phyloP scores from a whole-genome alignment of 768 basidiomycete species.

The Gloeophyllum trabeum region DNA sequence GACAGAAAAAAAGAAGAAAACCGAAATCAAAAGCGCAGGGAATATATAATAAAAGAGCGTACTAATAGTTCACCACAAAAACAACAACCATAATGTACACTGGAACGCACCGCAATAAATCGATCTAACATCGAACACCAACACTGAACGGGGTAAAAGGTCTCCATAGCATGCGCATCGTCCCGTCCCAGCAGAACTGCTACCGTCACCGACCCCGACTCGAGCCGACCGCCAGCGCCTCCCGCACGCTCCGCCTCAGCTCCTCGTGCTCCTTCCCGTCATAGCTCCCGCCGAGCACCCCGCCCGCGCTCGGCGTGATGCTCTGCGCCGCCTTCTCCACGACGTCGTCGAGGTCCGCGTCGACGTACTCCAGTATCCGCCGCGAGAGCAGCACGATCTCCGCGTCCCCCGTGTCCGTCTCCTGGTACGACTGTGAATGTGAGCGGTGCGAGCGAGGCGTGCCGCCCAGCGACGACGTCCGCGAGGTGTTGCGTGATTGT shows the following conservation, averaged over 20 bases:
- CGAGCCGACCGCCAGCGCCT: slow-evolving; percentile 65
- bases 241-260: slow-evolving; percentile 69
- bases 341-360: slow-evolving; percentile 45
- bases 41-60: neutral
- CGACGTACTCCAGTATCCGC: slow-evolving; percentile 81
- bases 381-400: slow-evolving; percentile 83
- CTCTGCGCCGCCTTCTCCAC: slow-evolving; percentile 43
- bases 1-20: slow-evolving; percentile 5
- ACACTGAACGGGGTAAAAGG: too few relatives aligned
- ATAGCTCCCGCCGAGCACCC: slow-evolving; percentile 42
- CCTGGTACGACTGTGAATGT: slow-evolving; percentile 62
- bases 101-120: too few relatives aligned
- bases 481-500: slow-evolving; percentile 55
- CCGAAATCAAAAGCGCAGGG: neutral
- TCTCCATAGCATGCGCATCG: too few relatives aligned
- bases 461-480: slow-evolving; percentile 55
- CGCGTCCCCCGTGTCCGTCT: slow-evolving; percentile 75
- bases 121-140: too few relatives aligned
- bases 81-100: too few relatives aligned
- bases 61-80: too few relatives aligned
- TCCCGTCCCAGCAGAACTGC: neutral
- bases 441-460: slow-evolving; percentile 66
- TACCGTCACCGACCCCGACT: neutral
- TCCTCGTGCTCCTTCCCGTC: slow-evolving; percentile 62
- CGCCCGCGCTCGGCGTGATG: slow-evolving; percentile 54